A percentile compares a stretch with the other conserved stretches of the same genome.
phyloP scores from a whole-genome alignment of 371 early-diverging fungal genomes.

The Apophysomyces ossiformis region DNA sequence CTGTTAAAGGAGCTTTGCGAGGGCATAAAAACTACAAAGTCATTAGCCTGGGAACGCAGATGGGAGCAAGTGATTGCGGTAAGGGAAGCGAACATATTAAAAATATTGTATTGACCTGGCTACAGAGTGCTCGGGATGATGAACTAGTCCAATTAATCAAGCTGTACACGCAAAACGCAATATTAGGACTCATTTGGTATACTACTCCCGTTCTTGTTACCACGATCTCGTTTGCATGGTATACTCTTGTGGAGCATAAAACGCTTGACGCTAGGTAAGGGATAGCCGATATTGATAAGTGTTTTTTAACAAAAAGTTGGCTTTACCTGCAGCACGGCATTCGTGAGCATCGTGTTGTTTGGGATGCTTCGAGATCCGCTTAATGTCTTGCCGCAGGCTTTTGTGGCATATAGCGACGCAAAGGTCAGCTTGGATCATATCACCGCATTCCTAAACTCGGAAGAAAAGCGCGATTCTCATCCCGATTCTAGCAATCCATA shows the following conservation, averaged over 20 bases:
- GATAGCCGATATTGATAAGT: neutral
- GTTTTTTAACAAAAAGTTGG: constrained; percentile 1
- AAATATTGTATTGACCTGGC: constrained; percentile 11
- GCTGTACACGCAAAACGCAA: constrained; percentile 61
- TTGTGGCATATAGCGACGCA: constrained; percentile 61
- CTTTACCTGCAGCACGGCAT: constrained; percentile 48
- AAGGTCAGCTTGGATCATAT: constrained; percentile 62
- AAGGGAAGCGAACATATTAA: constrained; percentile 18
- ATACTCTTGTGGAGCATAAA: constrained; percentile 65
- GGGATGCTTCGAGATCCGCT: constrained; percentile 65
- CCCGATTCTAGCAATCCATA: constrained; percentile 16
- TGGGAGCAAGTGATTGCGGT: constrained; percentile 64
- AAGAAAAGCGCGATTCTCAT: constrained; percentile 21
- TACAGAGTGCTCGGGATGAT: constrained; percentile 55
- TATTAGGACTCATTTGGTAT: constrained; percentile 65
- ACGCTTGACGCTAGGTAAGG: constrained; percentile 61
- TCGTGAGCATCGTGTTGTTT: constrained; percentile 70
- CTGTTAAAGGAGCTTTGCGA: constrained; percentile 68
- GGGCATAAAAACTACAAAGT: constrained; percentile 75
- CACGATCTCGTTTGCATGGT: constrained; percentile 66
- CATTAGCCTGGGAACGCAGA: constrained; percentile 77
- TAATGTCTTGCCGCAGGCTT: constrained; percentile 66
- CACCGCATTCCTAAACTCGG: constrained; percentile 51
- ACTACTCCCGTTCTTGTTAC: constrained; percentile 74
- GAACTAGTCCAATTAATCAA: constrained; percentile 61